Evolutionary conservation across 2,329 filamentous ascomycete genomes (phyloP).

Genomic region (Colletotrichum chlorophyti): DNA sequence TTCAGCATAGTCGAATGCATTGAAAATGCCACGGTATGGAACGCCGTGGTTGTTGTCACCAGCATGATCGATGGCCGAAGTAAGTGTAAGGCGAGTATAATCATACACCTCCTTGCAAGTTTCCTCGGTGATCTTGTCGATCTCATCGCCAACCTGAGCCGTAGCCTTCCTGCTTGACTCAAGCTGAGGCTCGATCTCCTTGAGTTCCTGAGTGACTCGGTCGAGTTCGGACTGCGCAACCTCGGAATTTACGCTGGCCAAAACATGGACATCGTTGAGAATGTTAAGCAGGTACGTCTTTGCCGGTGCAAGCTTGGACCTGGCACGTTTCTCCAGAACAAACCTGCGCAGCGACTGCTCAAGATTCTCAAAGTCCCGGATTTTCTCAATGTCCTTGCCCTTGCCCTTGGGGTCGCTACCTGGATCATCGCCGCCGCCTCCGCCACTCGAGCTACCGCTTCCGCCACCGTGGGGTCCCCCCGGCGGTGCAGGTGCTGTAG

Average conservation of each 20-base stretch:
- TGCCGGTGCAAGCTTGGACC: constrained; percentile 93
- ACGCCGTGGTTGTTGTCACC: constrained; percentile 82
- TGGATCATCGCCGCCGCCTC: constrained; percentile 61
- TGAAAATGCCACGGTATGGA: constrained; percentile 84
- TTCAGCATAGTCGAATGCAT: constrained; percentile 90
- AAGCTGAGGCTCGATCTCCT: constrained; percentile 83
- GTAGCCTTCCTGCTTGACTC: constrained; percentile 84
- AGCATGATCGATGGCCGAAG: constrained; percentile 76
- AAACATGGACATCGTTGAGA: constrained; percentile 81
- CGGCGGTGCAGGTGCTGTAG: constrained; percentile 67
- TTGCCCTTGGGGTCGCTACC: constrained; percentile 73
- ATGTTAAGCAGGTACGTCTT: constrained; percentile 96
- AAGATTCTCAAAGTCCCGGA: constrained; percentile 87
- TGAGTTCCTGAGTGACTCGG: constrained; percentile 80
- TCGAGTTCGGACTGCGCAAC: constrained; percentile 86
- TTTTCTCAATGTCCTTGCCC: constrained; percentile 86
- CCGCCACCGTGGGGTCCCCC: constrained; percentile 63
- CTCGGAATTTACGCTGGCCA: constrained; percentile 87
- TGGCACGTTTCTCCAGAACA: constrained; percentile 92
- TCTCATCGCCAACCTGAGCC: constrained; percentile 78
- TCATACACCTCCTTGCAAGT: constrained; percentile 87
- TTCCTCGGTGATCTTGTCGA: constrained; percentile 83
- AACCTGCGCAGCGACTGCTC: constrained; percentile 91
- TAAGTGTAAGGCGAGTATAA: constrained; percentile 78
- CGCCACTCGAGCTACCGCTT: constrained; percentile 59